These are phyloP conservation scores for Cyberlindnera nakhonratchasimensis DNA, from an alignment of 805 yeast genomes.

Conservation along the genomic window DNA sequence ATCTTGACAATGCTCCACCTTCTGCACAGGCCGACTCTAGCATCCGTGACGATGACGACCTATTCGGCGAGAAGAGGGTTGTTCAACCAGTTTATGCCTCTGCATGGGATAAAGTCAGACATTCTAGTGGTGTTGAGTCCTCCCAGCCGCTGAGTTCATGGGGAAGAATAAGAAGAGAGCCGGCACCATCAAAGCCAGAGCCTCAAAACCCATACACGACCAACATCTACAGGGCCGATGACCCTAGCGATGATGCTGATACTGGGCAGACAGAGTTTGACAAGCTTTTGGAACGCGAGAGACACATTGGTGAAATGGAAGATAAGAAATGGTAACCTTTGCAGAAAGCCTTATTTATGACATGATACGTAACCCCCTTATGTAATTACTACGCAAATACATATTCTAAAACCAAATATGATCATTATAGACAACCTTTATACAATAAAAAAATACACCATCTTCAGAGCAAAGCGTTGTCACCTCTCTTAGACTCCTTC, in stretches of 20 bases:
- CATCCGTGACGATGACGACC: slow-evolving; percentile 22
- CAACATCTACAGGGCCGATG: slow-evolving; percentile 12
- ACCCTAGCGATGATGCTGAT: not conserved
- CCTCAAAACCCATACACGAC: slow-evolving; percentile 15
- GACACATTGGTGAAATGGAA: slow-evolving; percentile 19
- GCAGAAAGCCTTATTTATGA: too few relatives aligned
- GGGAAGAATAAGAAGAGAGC: slow-evolving; percentile 29
- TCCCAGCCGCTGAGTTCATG: slow-evolving; percentile 18
- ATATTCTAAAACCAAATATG: not conserved
- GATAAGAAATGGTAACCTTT: slow-evolving; percentile 20
- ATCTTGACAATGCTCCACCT: too few relatives aligned
- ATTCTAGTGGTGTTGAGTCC: slow-evolving; percentile 22
- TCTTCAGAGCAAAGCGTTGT: slow-evolving; percentile 42
- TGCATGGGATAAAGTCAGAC: slow-evolving; percentile 38
- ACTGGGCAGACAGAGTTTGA: slow-evolving; percentile 24
- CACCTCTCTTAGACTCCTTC: slow-evolving; percentile 71
- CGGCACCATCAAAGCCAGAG: not conserved
- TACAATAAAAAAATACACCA: not conserved
- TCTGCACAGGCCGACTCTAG: too few relatives aligned
- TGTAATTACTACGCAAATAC: not conserved
- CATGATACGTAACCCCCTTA: slow-evolving; percentile 1
- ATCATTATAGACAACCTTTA: too few relatives aligned
- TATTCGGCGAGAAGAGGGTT: slow-evolving; percentile 18
- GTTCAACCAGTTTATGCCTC: slow-evolving; percentile 20
- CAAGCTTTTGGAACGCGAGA: slow-evolving; percentile 26